Evolutionary conservation across 805 yeast genomes (phyloP), one percentile per base, ranked within the genome.

Genomic region (Ogataea sp.): DNA sequence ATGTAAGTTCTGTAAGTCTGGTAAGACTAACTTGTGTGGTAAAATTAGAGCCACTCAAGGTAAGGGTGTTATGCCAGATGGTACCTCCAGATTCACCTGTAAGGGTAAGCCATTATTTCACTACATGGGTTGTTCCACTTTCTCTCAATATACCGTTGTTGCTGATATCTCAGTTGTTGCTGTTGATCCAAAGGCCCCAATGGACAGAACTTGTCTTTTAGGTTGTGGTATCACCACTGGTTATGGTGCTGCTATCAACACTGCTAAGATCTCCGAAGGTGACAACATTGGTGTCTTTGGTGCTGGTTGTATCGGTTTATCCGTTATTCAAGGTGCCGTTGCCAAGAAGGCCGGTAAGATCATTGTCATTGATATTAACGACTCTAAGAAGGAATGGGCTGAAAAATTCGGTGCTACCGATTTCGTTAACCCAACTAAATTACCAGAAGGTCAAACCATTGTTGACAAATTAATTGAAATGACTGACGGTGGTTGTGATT

Each of bases 191-290:
- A 64, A 75, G 48, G 97, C 96, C 43, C 83, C 86, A 45, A 71
- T 80, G 60, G 95, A 86, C 57, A 78, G 82, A 58, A 83, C 89
- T 30, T 88, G 97, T 70, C 67, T 94, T 62, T 75, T 94, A 53
- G 99, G 98, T 38, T 93, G 98, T 64, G 98, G 98, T 71, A 85
- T 93, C 55, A 93, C 98, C 39, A 93, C 98, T 39, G 98, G 98
- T 48, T 85, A 85, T 59, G 98, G 99, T 64, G 96, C 97, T 38
- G 98, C 97, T 39, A 75, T 84, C 52, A 85, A 85, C 68, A 86
- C 96, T 38, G 97, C 97, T 43, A 73, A 85, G 52, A 90, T 94
- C 43, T 80, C 83, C 58, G 72, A 77, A 59, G 97, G 96, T 51
- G 97, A 90, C 59, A 85, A 83, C 44, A 88, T 93, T 46, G 98